Evolutionary conservation across 2,329 filamentous ascomycete species (phyloP).

Genomic region (Colletotrichum sp.): DNA sequence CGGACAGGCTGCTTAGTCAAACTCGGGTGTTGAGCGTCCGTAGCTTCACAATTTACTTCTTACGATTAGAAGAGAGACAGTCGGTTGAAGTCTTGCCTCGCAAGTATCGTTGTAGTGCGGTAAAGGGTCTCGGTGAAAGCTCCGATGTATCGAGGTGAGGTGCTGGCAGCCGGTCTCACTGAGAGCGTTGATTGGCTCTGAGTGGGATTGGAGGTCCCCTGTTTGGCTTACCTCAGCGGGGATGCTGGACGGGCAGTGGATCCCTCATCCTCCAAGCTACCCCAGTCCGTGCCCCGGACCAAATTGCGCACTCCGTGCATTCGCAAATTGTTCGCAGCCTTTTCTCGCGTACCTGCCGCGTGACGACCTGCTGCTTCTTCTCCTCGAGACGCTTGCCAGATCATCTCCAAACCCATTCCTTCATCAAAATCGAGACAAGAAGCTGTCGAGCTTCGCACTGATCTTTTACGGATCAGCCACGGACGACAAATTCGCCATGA

Average conservation of each 20-base stretch:
- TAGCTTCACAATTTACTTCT: not conserved
- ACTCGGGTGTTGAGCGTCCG: not conserved
- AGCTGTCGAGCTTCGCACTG: not conserved
- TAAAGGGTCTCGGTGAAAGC: not conserved
- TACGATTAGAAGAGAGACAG: not conserved
- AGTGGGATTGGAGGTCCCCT: not conserved
- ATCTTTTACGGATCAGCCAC: not conserved
- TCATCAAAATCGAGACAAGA: not conserved
- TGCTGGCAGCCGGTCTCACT: not conserved
- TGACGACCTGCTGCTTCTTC: not conserved
- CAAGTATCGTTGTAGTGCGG: not conserved
- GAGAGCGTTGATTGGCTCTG: not conserved
- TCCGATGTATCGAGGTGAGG: not conserved
- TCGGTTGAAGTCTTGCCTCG: not conserved
- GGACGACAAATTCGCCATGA: conserved; percentile 51
- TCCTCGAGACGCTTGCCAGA: not conserved
- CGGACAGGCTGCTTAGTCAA: not conserved
- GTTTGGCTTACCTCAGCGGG: conserved; percentile 3
- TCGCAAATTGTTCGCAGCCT: conserved; percentile 15
- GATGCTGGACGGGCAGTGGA: not conserved
- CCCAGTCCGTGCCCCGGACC: conserved; percentile 7
- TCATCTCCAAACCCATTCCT: not conserved
- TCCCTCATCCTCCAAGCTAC: not conserved
- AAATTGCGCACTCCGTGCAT: conserved; percentile 4
- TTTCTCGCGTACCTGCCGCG: conserved; percentile 1